Conservation (phyloP, 345 rosid genomes). For the Geranium brycei region DNA sequence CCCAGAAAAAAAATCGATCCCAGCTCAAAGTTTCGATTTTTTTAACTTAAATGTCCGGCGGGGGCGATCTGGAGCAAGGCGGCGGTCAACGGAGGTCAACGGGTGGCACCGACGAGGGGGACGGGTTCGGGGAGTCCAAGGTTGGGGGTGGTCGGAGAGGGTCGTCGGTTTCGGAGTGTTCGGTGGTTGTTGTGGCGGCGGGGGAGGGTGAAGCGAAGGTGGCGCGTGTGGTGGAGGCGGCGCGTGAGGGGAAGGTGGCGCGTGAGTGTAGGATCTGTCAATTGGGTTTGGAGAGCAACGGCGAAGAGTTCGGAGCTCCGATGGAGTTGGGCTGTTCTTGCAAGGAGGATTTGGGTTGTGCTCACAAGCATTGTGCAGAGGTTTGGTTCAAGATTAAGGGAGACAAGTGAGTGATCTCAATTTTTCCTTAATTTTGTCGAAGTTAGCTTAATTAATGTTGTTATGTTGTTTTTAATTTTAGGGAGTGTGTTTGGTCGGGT, state of each 20-base stretch:
- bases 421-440: conserved; percentile 1
- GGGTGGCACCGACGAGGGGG: conserved; percentile 3
- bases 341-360: conserved; percentile 32
- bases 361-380: conserved; percentile 34
- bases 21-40: no score
- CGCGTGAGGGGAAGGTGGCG: background rate
- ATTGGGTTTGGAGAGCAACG: conserved; percentile 15
- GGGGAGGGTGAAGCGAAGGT: no score
- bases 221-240: no score
- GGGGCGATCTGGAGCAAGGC: no score
- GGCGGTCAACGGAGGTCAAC: background rate
- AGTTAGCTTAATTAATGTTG: background rate
- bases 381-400: conserved; percentile 42
- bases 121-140: conserved; percentile 1
- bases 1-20: no score
- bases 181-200: background rate
- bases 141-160: background rate
- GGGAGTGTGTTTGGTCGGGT: no score
- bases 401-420: conserved; percentile 16
- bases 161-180: conserved; percentile 2
- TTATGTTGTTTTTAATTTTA: background rate
- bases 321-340: conserved; percentile 33
- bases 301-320: conserved; percentile 21
- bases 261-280: conserved; percentile 16
- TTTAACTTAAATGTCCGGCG: no score